Conservation (phyloP, 2,329 filamentous ascomycete genomes). For the Biscogniauxia marginata region DNA sequence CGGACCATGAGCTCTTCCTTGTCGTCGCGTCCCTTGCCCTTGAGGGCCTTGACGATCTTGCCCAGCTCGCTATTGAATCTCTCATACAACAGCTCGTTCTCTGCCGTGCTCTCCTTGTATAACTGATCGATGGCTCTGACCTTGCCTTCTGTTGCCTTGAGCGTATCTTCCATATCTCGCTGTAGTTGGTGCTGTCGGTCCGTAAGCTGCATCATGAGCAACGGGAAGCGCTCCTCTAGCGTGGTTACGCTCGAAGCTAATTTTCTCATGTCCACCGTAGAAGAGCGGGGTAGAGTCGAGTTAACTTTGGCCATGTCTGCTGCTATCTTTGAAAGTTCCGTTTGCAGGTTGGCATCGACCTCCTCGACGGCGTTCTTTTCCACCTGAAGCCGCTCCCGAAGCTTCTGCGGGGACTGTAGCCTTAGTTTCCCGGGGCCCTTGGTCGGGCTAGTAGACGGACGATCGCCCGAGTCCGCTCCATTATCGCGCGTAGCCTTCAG, state of each 20-base stretch:
- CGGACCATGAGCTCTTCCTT: conserved; percentile 73
- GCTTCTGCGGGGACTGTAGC: conserved; percentile 69
- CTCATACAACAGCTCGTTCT: conserved; percentile 91
- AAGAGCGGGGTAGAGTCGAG: conserved; percentile 36
- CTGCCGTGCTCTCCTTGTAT: conserved; percentile 81
- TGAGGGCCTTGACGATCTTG: conserved; percentile 75
- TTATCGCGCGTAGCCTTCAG: conserved; percentile 42
- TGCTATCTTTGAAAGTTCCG: conserved; percentile 76
- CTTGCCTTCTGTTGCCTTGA: conserved; percentile 74
- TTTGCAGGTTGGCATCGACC: conserved; percentile 67
- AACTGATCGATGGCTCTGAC: conserved; percentile 82
- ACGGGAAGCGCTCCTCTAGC: conserved; percentile 67
- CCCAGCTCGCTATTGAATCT: conserved; percentile 89
- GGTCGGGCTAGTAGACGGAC: conserved; percentile 38
- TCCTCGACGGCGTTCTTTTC: conserved; percentile 74
- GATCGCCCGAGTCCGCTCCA: conserved; percentile 27
- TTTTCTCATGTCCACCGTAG: conserved; percentile 45
- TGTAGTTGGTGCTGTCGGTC: conserved; percentile 63
- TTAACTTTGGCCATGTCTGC: conserved; percentile 70
- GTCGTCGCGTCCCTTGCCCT: conserved; percentile 70
- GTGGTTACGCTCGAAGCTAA: conserved; percentile 58
- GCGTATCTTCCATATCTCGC: conserved; percentile 67
- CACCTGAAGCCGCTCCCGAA: conserved; percentile 80
- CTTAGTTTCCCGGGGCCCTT: conserved; percentile 56
- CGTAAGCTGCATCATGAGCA: conserved; percentile 56